Base-by-base conservation (phyloP, 176 grass and related monocot genomes). In the Zoysia pacifica region DNA sequence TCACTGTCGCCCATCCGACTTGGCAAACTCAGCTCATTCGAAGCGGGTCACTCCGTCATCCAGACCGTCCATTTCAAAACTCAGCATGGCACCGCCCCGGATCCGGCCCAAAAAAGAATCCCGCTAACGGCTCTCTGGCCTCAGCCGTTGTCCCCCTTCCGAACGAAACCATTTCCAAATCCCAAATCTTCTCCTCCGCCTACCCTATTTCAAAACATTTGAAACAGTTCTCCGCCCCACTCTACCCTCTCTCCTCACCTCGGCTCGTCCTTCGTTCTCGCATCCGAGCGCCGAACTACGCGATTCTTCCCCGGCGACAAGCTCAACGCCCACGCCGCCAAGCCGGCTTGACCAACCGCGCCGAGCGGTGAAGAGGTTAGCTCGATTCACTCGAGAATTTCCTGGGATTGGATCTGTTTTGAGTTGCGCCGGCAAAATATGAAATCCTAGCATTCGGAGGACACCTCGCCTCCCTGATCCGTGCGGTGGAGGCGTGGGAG, bases 131-230 rank as follows among this genome's bases (percentile, higher is more conserved):
- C 78, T 85, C 78, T 77, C 87, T 28, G 28, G 28, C 28, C 28
- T 28, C 28, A 40, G 77, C 50, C 0, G 18, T 65, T 81, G 64
- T 89, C 41, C 36, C 77, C 43, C 43, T 60, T 47, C 56, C 6
- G 40, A 72, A 48, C 62, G 7, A 49, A 62, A 45, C 47, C 48
- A 73, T 71, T 85, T 59, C 77, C 56, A 58, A 85, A 67, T n/a
- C 77, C 47, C 70, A 55, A 50, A 62, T 51, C 69, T 39, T 16
- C 74, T 69, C 81, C 69, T 6, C 44, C 76, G 54, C 73, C 45
- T 75, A 9, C 49, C 56, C 64, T 66, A 67, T 82, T 85, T 89
- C 87, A 89, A 89, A 89, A 66, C 78, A 82, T 73, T 89, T 89
- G 78, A n/a, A 89, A 85, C 41, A 67, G 44, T 28, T 28, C 28